Evolutionary conservation across 495 filamentous ascomycete genomes (phyloP).

Genomic region (Lasiosphaeriaceae sp.): DNA sequence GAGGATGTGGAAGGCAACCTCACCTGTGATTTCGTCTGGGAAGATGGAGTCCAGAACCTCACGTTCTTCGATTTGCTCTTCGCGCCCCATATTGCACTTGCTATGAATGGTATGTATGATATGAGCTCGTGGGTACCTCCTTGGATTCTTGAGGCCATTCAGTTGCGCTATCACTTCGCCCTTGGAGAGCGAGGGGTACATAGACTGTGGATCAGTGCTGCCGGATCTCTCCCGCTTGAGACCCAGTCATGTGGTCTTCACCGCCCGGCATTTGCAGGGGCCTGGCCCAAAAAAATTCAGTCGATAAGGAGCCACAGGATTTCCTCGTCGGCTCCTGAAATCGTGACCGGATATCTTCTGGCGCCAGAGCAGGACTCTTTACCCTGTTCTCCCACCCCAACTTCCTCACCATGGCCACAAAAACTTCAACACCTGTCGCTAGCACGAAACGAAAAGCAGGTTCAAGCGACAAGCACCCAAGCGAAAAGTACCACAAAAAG

Average conservation of each 20-base stretch:
- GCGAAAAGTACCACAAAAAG: slow-evolving; percentile 39
- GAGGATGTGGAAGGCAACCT: background rate
- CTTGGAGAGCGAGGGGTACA: too few relatives aligned
- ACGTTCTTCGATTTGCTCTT: slow-evolving; percentile 93
- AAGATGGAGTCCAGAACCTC: slow-evolving; percentile 98
- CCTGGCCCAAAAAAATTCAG: slow-evolving; percentile 16
- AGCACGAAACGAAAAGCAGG: slow-evolving; percentile 40
- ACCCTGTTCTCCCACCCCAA: background rate
- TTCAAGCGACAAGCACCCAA: slow-evolving; percentile 31
- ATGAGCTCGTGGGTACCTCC: too few relatives aligned
- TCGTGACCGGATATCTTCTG: background rate
- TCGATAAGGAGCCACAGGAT: slow-evolving; percentile 7
- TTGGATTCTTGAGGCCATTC: too few relatives aligned
- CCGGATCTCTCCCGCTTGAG: too few relatives aligned
- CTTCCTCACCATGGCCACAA: slow-evolving; percentile 17
- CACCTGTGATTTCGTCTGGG: slow-evolving; percentile 93
- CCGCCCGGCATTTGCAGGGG: slow-evolving; percentile 37
- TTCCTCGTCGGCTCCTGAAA: background rate
- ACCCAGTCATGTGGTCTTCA: slow-evolving; percentile 19
- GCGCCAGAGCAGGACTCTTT: background rate
- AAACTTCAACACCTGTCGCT: slow-evolving; percentile 16
- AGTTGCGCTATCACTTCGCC: too few relatives aligned
- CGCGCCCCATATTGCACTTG: slow-evolving; percentile 67
- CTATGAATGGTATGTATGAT: background rate
- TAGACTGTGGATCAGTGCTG: too few relatives aligned